Conservation (phyloP, 164 flowering plant species). For the Vitis riparia region DNA sequence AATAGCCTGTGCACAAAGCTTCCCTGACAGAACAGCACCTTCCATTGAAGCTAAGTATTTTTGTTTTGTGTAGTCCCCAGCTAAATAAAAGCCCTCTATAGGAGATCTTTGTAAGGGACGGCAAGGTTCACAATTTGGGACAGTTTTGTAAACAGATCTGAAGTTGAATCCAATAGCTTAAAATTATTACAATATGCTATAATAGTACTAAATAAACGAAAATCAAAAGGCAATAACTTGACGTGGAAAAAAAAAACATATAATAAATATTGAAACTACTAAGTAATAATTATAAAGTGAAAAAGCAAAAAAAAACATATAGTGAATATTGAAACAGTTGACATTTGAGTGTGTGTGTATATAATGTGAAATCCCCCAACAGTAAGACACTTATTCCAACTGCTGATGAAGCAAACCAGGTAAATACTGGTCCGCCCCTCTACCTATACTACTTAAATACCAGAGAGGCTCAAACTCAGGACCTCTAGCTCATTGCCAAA, state of each 20-base stretch:
- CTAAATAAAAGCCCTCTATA: constrained; percentile 85
- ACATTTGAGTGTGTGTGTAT: no score
- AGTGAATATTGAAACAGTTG: no score
- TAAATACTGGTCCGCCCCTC: no score
- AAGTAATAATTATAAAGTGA: not conserved
- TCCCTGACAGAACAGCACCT: constrained; percentile 98
- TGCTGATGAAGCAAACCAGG: no score
- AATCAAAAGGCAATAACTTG: no score
- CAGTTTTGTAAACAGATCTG: constrained; percentile 95
- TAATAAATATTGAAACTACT: not conserved
- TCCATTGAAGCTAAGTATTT: constrained; percentile 99
- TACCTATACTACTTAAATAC: no score
- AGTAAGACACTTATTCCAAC: no score
- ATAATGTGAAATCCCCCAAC: no score
- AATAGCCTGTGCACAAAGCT: constrained; percentile 94
- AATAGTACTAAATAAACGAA: not conserved
- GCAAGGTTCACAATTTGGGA: constrained; percentile 89
- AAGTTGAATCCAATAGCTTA: not conserved
- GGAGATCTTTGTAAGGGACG: constrained; percentile 96
- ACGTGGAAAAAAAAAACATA: not conserved
- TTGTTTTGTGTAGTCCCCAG: constrained; percentile 97
- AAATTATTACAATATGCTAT: not conserved
- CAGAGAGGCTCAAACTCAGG: no score
- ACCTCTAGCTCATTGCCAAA: no score
- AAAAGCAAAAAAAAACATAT: no score